Base-by-base conservation (phyloP, 129 eudicot species). In the Rutidosis leptorrhynchoides region DNA sequence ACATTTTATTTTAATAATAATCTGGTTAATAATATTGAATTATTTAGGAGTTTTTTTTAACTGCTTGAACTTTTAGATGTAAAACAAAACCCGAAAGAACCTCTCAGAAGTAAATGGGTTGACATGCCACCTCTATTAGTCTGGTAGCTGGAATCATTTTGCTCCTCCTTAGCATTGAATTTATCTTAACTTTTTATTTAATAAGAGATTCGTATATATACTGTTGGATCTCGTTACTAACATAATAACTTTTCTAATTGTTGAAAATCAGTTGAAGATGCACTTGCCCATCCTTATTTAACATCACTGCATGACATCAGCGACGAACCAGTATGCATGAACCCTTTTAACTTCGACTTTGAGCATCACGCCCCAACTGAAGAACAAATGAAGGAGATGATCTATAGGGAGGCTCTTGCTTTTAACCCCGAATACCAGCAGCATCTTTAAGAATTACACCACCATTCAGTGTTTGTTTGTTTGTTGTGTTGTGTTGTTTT, bases 361-460 rank as follows among this genome's bases (percentile, higher is more conserved):
- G 95, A 86, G 80, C 88, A 86, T 80, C 88, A 89, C 63, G 90
- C 90, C 27, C 77, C 87, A 67, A 58, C 79, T 7, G 96, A 86
- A 70, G 96, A 85, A 74, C 90, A 89, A 68, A 86, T 86, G 90
- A 89, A 81, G 83, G 96, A 89, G 82, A 81, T 89, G 53, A 86
- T 89, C 68, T 86, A 89, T 62, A 75, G 82, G 76, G 96, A 89
- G 72, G 85, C 90, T 56, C 82, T 89, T 6, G 95, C 95, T 57
- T 86, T 89, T 55, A 89, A 89, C 70, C 95, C 94, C 0, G 90
- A 89, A 64, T 81, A 85, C 59, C 87, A 71, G 58, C 87, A 71
- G 62, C 83, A 79, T 55, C 68, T 77, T 70, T 82, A 69, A 83
- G 51, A 46, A 60, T 35, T 23, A 23, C 32, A 48, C 55, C n/a